These are phyloP conservation scores for Penicillium sp. DNA, from an alignment of 2,329 filamentous ascomycete species.

Conservation along the genomic window DNA sequence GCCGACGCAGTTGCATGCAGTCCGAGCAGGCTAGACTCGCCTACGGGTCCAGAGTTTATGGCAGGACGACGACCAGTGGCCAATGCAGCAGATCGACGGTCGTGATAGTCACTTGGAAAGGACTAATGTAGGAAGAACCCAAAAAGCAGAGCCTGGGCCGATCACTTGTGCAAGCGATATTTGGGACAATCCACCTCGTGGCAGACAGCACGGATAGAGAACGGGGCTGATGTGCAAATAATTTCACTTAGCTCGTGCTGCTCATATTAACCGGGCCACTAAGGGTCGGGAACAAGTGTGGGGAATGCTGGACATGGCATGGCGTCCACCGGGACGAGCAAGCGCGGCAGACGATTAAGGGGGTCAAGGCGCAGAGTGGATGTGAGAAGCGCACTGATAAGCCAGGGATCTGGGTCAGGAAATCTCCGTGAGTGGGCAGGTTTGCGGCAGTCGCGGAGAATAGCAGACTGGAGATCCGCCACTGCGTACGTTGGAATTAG, in stretches of 20 bases:
- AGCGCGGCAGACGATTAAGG: slow-evolving; percentile 5
- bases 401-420: background rate
- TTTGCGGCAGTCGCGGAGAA: background rate
- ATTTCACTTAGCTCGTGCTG: slow-evolving; percentile 10
- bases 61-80: background rate
- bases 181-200: background rate
- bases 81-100: background rate
- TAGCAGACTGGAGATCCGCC: background rate
- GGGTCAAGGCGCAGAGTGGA: background rate
- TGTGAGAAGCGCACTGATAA: background rate
- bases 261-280: slow-evolving; percentile 5
- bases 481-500: background rate
- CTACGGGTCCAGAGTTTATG: background rate
- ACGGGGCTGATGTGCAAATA: slow-evolving; percentile 13
- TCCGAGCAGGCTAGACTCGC: background rate
- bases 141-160: slow-evolving; percentile 3
- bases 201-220: background rate
- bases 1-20: background rate
- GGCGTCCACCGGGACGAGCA: background rate
- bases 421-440: background rate
- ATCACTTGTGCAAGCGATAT: slow-evolving; percentile 7
- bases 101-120: background rate
- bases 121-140: background rate
- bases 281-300: slow-evolving; percentile 10
- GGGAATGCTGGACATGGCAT: slow-evolving; percentile 11